These are phyloP conservation scores for Pestalotiopsis sp. DNA, from an alignment of 2,329 filamentous ascomycete species.

Conservation along the genomic window DNA sequence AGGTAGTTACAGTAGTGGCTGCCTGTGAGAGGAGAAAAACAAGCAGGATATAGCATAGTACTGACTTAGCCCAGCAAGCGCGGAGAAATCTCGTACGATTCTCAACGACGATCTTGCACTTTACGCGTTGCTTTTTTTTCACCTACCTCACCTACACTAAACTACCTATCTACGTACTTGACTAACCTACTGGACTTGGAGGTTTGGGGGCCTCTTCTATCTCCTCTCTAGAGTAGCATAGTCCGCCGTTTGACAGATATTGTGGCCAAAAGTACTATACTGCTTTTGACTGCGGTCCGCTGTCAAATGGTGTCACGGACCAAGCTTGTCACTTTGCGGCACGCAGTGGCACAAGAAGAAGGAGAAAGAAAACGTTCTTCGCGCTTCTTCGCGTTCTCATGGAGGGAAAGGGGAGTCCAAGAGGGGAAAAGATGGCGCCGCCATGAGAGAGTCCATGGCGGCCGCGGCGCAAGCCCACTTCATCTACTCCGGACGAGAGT, in stretches of 20 bases:
- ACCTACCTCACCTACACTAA: not conserved
- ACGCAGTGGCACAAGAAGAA: not conserved
- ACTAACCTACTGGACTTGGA: too few relatives aligned
- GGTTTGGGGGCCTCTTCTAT: not conserved
- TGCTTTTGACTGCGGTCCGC: not conserved
- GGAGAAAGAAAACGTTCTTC: not conserved
- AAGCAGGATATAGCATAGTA: too few relatives aligned
- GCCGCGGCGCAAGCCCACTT: not conserved
- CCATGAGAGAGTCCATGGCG: not conserved
- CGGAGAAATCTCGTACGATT: not conserved
- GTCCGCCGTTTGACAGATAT: not conserved
- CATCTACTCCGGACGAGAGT: conserved; percentile 4
- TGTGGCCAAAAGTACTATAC: not conserved
- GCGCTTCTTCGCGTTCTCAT: not conserved
- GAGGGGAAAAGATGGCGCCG: too few relatives aligned
- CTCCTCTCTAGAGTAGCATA: not conserved
- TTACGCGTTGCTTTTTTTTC: not conserved
- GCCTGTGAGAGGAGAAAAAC: not conserved
- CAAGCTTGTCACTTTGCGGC: not conserved
- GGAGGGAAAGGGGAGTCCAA: not conserved
- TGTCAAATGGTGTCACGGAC: not conserved
- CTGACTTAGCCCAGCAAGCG: not conserved
- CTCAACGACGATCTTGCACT: not conserved
- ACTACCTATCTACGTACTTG: not conserved
- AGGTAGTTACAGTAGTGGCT: not conserved